Evolutionary conservation across 441 rosid species (phyloP), one percentile per base, ranked within the genome.

Genomic region (Manihot esculenta): DNA sequence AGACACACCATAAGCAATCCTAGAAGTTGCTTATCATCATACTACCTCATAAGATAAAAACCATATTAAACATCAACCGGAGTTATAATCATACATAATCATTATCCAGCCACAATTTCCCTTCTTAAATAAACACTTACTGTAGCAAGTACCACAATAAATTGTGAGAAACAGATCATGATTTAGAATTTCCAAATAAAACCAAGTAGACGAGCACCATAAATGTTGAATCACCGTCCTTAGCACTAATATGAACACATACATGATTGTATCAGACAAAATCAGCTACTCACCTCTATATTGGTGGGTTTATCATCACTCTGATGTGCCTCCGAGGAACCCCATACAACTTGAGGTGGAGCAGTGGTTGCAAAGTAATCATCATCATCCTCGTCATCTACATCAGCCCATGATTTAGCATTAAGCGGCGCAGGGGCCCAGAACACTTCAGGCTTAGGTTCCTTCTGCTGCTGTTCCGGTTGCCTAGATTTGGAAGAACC

Each of bases 371-470:
- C 89, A 63, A 82, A 92, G 62, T 90, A 90, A 74, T 92, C 98
- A 1, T 90, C 97, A 0, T 91, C 97, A 1, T 92, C 98, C 0
- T 86, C 88, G 5, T 88, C 92, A 47, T 87, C 93, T 5, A 87
- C 84, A 80, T 92, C 96, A 6, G 91, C 97, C 98, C 98, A 92
- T 2, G 94, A 88, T 78, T 84, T 84, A 17, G 54, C 81, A 47
- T 74, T 89, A 73, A 90, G 78, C 0, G 93, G 91, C 2, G 89
- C 72, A 17, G 93, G 94, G 0, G 88, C 82, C 97, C 97, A 92
- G 60, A 86, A 86, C 5, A 92, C 89, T 74, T 73, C 85, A 14
- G 80, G 72, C 75, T 80, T 77, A 7, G 60, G 33, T 69, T 79
- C 85, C 78, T 80, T 86, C 53, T 84, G 74, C 24, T 72, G 59